Evolutionary conservation across 139 green algal species (phyloP).

Genomic region (Tetradesmus lagerheimii): DNA sequence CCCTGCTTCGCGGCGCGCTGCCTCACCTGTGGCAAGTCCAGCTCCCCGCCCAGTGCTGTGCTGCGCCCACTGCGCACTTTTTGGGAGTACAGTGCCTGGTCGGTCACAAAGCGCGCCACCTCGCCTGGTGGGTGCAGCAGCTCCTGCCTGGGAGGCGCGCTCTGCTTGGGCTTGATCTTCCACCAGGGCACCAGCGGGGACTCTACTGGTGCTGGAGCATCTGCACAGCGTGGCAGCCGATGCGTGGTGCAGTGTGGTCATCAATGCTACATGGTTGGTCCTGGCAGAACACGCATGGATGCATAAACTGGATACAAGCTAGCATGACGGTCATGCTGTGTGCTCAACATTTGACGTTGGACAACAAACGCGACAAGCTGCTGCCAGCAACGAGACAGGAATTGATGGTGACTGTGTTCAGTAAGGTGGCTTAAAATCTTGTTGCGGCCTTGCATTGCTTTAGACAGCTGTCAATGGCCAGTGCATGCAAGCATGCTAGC

Average conservation of each 20-base stretch:
- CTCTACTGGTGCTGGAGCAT: background rate
- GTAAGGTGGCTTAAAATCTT: no score
- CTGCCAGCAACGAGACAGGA: no score
- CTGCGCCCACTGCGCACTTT: constrained; percentile 34
- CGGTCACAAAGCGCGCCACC: constrained; percentile 29
- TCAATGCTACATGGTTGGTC: no score
- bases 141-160: constrained; percentile 34
- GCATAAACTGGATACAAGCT: background rate
- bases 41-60: constrained; percentile 25
- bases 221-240: background rate
- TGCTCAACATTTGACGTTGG: no score
- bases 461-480: no score
- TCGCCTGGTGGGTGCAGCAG: constrained; percentile 41
- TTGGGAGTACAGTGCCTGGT: constrained; percentile 20
- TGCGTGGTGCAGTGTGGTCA: no score
- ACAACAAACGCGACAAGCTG: no score
- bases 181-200: constrained; percentile 36
- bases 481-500: background rate
- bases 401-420: no score
- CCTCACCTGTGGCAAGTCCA: constrained; percentile 43
- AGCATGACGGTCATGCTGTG: no score
- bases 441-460: no score
- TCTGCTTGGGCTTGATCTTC: constrained; percentile 38
- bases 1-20: no score
- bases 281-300: background rate